phyloP scores from a whole-genome alignment of 2,329 filamentous ascomycete genomes.

The Cryphonectria radicalis region DNA sequence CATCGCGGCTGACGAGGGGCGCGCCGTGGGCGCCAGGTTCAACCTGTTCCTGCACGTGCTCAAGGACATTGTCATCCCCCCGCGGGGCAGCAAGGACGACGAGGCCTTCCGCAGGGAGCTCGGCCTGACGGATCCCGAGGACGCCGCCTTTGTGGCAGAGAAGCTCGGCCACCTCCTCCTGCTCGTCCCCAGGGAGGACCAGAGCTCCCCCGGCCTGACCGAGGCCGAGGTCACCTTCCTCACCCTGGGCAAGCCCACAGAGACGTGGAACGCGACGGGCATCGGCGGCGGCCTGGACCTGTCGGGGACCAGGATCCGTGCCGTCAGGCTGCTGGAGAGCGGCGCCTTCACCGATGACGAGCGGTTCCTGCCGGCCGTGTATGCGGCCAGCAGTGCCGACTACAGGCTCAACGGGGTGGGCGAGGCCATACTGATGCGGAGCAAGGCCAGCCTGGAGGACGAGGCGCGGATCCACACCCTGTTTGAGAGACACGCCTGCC shows the following conservation, averaged over 20 bases:
- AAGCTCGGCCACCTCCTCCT: conserved; percentile 81
- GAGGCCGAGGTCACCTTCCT: conserved; percentile 68
- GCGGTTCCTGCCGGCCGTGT: conserved; percentile 81
- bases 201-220: conserved; percentile 59
- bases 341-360: conserved; percentile 84
- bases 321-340: conserved; percentile 75
- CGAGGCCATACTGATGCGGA: conserved; percentile 86
- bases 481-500: conserved; percentile 74
- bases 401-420: conserved; percentile 82
- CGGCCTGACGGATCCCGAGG: conserved; percentile 66
- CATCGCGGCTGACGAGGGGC: conserved; percentile 59
- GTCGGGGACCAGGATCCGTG: conserved; percentile 70
- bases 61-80: conserved; percentile 71
- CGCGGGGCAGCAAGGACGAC: conserved; percentile 80
- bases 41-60: conserved; percentile 81
- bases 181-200: conserved; percentile 39
- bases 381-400: conserved; percentile 81
- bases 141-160: conserved; percentile 73
- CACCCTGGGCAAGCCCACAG: conserved; percentile 66
- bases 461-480: conserved; percentile 64
- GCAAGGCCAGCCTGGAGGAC: conserved; percentile 75
- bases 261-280: conserved; percentile 60
- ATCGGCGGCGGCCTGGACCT: conserved; percentile 69
- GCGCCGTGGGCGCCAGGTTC: conserved; percentile 66
- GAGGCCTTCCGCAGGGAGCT: conserved; percentile 66